These are phyloP conservation scores for Fusarium sp. DNA, from an alignment of 2,329 filamentous ascomycete species.

Conservation along the genomic window DNA sequence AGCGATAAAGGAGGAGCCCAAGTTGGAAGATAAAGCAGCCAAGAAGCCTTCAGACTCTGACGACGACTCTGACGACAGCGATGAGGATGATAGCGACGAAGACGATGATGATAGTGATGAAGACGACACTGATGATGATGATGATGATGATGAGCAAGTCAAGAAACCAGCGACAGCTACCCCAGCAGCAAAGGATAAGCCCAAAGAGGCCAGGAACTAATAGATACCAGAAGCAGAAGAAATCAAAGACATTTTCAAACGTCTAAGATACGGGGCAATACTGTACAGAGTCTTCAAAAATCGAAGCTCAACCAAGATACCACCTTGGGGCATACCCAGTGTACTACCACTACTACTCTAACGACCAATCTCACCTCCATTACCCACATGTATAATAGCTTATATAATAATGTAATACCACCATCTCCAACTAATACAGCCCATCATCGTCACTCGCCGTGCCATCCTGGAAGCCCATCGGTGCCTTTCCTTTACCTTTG, in stretches of 20 bases:
- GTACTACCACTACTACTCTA: constrained; percentile 16
- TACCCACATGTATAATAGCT: constrained; percentile 25
- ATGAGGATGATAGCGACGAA: constrained; percentile 38
- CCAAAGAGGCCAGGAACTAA: constrained; percentile 28
- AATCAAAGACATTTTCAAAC: constrained; percentile 12
- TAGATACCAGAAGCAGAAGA: constrained; percentile 15
- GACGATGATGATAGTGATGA: constrained; percentile 37
- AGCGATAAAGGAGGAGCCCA: constrained; percentile 52
- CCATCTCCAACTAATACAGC: constrained; percentile 55
- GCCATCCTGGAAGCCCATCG: constrained; percentile 61
- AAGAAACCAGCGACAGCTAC: constrained; percentile 20
- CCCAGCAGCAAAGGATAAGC: constrained; percentile 16
- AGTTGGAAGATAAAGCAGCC: constrained; percentile 48
- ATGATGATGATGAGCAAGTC: constrained; percentile 24
- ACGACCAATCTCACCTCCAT: constrained; percentile 17
- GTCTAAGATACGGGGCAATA: constrained; percentile 10
- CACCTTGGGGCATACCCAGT: constrained; percentile 31
- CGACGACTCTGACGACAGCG: too few species aligned
- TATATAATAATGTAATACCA: constrained; percentile 18
- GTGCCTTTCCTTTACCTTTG: constrained; percentile 67
- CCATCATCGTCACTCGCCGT: constrained; percentile 66
- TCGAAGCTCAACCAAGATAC: constrained; percentile 31
- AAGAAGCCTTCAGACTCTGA: constrained; percentile 43
- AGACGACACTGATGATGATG: constrained; percentile 18
- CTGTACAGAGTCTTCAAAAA: constrained; percentile 21